Evolutionary conservation across 176 grass and related monocot species (phyloP), one percentile per base, ranked within the genome.

Genomic region (Carex littledalei): DNA sequence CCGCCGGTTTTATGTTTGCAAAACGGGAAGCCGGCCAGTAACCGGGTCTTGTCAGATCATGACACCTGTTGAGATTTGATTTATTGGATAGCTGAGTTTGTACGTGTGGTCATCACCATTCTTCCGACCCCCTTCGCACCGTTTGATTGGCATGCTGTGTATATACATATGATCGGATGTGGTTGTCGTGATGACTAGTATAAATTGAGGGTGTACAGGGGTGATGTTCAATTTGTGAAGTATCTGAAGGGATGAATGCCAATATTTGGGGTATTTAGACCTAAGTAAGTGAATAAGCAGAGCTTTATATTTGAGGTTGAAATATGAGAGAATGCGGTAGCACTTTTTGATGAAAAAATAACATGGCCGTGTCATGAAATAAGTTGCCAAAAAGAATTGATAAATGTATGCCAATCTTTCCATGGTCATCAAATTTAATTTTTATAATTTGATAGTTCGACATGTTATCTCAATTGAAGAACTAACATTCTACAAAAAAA

Each of bases 1-100:
- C 95, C 95, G 39, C 93, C 95, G 3, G 86, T 98, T 80, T 76
- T 84, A 82, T 98, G 95, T 85, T 86, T 98, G 88, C 91, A 95
- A 86, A 89, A 92, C 50, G 95, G 95, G 61, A 98, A 98, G 87
- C 95, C 95, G 32, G 83, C 91, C n/a, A 90, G 95, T 72, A 98
- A 95, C 78, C 88, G 91, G 76, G 67, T 95, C 73, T 86, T 91
- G 70, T 92, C 95, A 68, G 94, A 98, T 84, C 87, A 86, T 12
- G 89, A 95, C 57, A 81, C 88, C 53, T 98, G 95, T 87, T 94
- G 86, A 94, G 74, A 92, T 73, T 52, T 81, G 60, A 15, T 90
- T 74, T 67, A 85, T 80, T 86, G 10, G 73, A 57, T 65, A 39
- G 52, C 80, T 90, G 81, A 94, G 89, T 82, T 81, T 81, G 84